Evolutionary conservation across 257 asterid genomes (phyloP).

Genomic region (Thymus quinquecostatus): DNA sequence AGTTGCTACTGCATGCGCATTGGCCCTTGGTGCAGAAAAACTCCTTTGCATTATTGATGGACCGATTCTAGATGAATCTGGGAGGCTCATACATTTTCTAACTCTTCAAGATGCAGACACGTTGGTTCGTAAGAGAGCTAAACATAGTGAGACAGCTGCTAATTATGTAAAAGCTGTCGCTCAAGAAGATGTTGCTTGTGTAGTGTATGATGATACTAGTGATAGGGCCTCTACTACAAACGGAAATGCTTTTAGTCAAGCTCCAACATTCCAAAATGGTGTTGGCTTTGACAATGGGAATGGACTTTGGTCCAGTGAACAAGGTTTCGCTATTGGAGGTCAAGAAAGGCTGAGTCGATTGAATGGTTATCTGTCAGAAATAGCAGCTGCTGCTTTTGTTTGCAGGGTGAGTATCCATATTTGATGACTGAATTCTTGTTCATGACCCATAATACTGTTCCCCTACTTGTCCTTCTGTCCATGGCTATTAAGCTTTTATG

Average conservation of each 20-base stretch:
- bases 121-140: slow-evolving; percentile 78
- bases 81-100: slow-evolving; percentile 78
- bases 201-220: slow-evolving; percentile 39
- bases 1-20: slow-evolving; percentile 97
- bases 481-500: background rate
- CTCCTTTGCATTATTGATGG: slow-evolving; percentile 95
- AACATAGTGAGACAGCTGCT: slow-evolving; percentile 92
- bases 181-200: slow-evolving; percentile 51
- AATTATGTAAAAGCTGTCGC: slow-evolving; percentile 89
- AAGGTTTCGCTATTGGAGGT: slow-evolving; percentile 96
- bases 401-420: slow-evolving; percentile 67
- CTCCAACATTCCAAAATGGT: slow-evolving; percentile 86
- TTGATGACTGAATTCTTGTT: slow-evolving; percentile 11
- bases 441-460: slow-evolving; percentile 5
- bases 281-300: slow-evolving; percentile 92
- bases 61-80: slow-evolving; percentile 79
- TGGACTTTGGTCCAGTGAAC: slow-evolving; percentile 88
- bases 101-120: slow-evolving; percentile 91
- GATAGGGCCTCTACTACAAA: slow-evolving; percentile 41
- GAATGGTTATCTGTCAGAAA: slow-evolving; percentile 88
- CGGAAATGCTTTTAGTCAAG: slow-evolving; percentile 46
- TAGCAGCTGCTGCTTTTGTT: slow-evolving; percentile 98
- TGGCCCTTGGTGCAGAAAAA: slow-evolving; percentile 95
- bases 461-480: background rate
- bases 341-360: slow-evolving; percentile 83